Conservation (phyloP, 352 stramenopile species). For the Phytopythium montanum region DNA sequence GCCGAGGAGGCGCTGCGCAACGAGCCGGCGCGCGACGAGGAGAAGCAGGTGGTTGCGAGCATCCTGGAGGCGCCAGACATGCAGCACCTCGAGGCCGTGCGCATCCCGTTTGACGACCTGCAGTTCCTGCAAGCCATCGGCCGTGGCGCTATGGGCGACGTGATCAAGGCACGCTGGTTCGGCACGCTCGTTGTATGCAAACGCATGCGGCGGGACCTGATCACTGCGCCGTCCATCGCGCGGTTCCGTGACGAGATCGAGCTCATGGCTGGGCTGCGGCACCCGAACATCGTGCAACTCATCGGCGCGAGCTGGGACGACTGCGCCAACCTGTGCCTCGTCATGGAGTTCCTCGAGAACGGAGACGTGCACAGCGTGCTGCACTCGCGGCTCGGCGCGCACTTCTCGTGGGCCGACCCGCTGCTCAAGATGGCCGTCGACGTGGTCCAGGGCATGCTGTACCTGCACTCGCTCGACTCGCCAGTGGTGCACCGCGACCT, state of each 20-base stretch:
- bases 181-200: constrained; percentile 88
- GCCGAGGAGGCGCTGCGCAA: constrained; percentile 84
- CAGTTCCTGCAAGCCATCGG: constrained; percentile 80
- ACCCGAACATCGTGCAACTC: constrained; percentile 89
- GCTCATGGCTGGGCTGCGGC: constrained; percentile 80
- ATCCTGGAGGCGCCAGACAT: constrained; percentile 69
- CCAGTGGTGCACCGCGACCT: constrained; percentile 84
- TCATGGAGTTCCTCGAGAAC: constrained; percentile 90
- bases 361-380: constrained; percentile 86
- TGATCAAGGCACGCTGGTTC: constrained; percentile 88
- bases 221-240: constrained; percentile 61
- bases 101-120: constrained; percentile 82
- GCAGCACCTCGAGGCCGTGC: constrained; percentile 73
- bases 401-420: constrained; percentile 83
- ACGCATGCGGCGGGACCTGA: constrained; percentile 81
- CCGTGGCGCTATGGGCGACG: constrained; percentile 76
- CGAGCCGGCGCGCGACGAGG: constrained; percentile 63
- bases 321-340: constrained; percentile 84
- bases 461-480: constrained; percentile 81
- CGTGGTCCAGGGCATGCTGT: constrained; percentile 84
- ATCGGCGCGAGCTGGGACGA: constrained; percentile 89
- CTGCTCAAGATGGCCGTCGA: constrained; percentile 87
- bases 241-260: constrained; percentile 86
- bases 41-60: constrained; percentile 64
- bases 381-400: constrained; percentile 72